These are phyloP conservation scores for Atkinsonella hypoxylon DNA, from an alignment of 2,329 filamentous ascomycete species.

Conservation along the genomic window DNA sequence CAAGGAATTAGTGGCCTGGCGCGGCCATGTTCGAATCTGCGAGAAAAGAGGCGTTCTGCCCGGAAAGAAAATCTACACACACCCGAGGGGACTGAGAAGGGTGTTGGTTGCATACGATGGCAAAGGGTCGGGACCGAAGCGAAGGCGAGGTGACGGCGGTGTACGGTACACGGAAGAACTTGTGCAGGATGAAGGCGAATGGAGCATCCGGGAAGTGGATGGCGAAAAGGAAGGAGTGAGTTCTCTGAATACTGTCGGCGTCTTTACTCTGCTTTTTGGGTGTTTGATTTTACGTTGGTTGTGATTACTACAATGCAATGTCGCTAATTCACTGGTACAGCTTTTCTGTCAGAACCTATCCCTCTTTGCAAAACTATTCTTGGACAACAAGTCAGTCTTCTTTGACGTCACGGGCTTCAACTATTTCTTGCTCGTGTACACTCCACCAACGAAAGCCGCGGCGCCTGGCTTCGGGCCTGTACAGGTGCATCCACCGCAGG, in stretches of 20 bases:
- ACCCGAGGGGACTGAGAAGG: constrained; percentile 35
- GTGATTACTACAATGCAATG: not conserved
- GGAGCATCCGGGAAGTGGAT: constrained; percentile 86
- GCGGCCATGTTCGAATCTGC: constrained; percentile 47
- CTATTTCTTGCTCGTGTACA: constrained; percentile 83
- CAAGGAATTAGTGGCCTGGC: constrained; percentile 46
- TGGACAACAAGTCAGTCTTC: constrained; percentile 97
- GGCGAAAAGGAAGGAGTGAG: constrained; percentile 68
- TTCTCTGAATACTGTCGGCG: constrained; percentile 7
- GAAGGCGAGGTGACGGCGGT: constrained; percentile 24
- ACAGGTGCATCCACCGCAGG: constrained; percentile 21
- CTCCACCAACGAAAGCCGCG: constrained; percentile 25
- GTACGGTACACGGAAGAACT: constrained; percentile 29
- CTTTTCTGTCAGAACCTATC: constrained; percentile 93
- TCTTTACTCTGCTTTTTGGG: not conserved
- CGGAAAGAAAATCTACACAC: constrained; percentile 62
- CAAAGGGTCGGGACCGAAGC: constrained; percentile 22
- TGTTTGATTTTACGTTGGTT: not conserved
- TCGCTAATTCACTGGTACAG: constrained; percentile 20
- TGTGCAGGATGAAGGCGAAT: constrained; percentile 54
- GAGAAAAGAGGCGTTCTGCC: constrained; percentile 39
- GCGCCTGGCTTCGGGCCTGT: constrained; percentile 5
- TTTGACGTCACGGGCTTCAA: constrained; percentile 92
- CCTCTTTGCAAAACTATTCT: constrained; percentile 91
- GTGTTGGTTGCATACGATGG: constrained; percentile 24